Conservation (phyloP, 139 green algal species). For the Pycnococcus provasolii region DNA sequence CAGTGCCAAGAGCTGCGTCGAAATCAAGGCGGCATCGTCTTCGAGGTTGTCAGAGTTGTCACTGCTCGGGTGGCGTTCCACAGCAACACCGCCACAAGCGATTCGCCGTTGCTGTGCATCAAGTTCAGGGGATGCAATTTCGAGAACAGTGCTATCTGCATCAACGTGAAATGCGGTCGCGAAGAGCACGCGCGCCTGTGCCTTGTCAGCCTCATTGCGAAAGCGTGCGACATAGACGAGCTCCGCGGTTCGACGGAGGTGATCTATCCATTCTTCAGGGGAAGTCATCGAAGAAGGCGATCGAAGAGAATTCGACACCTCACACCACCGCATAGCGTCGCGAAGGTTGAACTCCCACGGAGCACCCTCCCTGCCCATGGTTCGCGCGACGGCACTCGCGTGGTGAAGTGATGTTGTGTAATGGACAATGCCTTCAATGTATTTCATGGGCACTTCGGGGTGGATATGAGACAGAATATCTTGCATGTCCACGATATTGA, state of each 20-base stretch:
- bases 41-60: too few relatives aligned
- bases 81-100: conserved; percentile 28
- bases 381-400: conserved; percentile 33
- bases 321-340: conserved; percentile 91
- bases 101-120: background rate
- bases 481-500: conserved; percentile 59
- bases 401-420: conserved; percentile 58
- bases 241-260: too few relatives aligned
- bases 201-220: background rate
- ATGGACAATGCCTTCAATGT: conserved; percentile 62
- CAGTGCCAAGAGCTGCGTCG: too few relatives aligned
- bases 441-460: conserved; percentile 41
- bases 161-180: background rate
- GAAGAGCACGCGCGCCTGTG: background rate
- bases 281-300: background rate
- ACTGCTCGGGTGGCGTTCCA: too few relatives aligned
- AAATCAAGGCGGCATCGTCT: too few relatives aligned
- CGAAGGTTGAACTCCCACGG: conserved; percentile 99
- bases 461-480: conserved; percentile 62
- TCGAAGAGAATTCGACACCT: conserved; percentile 43
- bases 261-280: too few relatives aligned
- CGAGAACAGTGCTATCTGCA: background rate
- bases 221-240: background rate
- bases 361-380: conserved; percentile 60
- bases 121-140: background rate